Evolutionary conservation across 140 eudicot species (phyloP).

Genomic region (Erigeron philadelphicus): DNA sequence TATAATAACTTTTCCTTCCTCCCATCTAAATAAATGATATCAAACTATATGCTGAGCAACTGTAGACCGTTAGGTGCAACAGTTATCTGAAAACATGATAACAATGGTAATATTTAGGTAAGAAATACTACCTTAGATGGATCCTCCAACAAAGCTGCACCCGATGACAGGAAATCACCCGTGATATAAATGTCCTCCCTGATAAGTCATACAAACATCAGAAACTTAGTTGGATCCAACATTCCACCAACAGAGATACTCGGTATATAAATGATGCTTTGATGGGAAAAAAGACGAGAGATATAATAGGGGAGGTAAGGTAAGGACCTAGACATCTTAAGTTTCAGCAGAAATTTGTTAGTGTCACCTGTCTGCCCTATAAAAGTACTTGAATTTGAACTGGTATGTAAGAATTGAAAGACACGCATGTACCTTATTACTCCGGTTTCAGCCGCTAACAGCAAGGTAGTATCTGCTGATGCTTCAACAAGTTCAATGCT

Average conservation of each 20-base stretch:
- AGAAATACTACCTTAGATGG: slow-evolving; percentile 49
- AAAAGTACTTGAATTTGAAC: not conserved
- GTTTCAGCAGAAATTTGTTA: slow-evolving; percentile 15
- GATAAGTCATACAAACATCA: slow-evolving; percentile 20
- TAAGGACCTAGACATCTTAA: slow-evolving; percentile 4
- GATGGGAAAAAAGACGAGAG: too few species aligned
- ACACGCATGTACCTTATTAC: slow-evolving; percentile 36
- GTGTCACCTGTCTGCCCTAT: not conserved
- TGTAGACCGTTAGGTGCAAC: slow-evolving; percentile 10
- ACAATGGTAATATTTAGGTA: slow-evolving; percentile 5
- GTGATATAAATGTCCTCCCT: slow-evolving; percentile 40
- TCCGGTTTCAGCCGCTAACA: slow-evolving; percentile 28
- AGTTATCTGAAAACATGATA: slow-evolving; percentile 8
- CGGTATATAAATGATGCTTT: too few species aligned
- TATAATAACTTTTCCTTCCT: slow-evolving; percentile 1
- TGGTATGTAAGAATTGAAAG: slow-evolving; percentile 19
- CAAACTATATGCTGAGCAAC: slow-evolving; percentile 12
- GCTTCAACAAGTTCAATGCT: slow-evolving; percentile 36
- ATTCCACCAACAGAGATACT: not conserved
- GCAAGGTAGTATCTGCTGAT: slow-evolving; percentile 26
- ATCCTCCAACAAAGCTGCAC: slow-evolving; percentile 67
- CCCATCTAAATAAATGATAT: not conserved
- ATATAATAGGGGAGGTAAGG: not conserved
- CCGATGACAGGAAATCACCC: slow-evolving; percentile 46
- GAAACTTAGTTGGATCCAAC: slow-evolving; percentile 19